Conservation (phyloP, 108 stramenopile genomes). For the Nitzschia putrida region DNA sequence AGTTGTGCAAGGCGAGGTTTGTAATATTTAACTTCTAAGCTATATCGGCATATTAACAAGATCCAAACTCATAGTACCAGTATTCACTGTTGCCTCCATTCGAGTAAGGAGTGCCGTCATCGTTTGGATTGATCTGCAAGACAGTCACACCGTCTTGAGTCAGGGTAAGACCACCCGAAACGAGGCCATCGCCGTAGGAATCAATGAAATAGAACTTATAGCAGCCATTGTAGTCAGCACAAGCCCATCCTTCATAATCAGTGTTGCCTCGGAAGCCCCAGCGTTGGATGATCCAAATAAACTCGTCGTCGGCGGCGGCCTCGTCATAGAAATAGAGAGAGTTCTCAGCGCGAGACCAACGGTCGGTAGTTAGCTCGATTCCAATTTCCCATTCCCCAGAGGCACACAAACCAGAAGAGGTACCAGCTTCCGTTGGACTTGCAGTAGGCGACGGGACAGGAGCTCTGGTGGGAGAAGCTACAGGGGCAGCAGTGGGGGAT, state of each 20-base stretch:
- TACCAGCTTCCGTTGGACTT: background rate
- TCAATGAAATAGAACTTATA: constrained; percentile 17
- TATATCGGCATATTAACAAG: background rate
- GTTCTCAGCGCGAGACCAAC: constrained; percentile 9
- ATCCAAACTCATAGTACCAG: constrained; percentile 5
- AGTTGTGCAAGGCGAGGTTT: too few species aligned
- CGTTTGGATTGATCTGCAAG: background rate
- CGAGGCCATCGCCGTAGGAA: constrained; percentile 2
- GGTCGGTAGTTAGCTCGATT: background rate
- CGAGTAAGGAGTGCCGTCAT: background rate
- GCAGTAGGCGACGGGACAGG: background rate
- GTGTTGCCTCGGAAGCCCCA: constrained; percentile 1
- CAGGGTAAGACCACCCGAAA: constrained; percentile 6
- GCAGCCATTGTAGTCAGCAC: background rate
- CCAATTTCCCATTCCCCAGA: background rate
- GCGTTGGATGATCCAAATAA: background rate
- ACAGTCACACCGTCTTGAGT: constrained; percentile 1
- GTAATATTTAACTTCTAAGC: too few species aligned
- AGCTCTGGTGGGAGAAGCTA: background rate
- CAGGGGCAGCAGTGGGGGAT: background rate
- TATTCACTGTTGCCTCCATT: background rate
- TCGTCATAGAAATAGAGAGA: background rate
- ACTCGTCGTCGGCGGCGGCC: constrained; percentile 5
- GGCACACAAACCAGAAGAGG: background rate
- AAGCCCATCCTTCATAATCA: constrained; percentile 3